phyloP scores from a whole-genome alignment of 306 rosid genomes.

The Medicago ruthenica region DNA sequence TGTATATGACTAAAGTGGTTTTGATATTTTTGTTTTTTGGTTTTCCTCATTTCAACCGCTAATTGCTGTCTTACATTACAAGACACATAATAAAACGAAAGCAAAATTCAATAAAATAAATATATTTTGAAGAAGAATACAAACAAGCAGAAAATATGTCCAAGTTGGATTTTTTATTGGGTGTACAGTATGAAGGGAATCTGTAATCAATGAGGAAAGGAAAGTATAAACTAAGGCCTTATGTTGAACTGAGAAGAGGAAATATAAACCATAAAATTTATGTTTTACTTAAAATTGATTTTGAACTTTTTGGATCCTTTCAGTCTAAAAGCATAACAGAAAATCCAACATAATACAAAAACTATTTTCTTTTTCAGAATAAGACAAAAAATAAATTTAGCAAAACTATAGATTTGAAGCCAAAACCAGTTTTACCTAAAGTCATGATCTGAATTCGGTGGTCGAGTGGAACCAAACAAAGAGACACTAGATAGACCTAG shows the following conservation, averaged over 20 bases:
- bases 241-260: too few species aligned
- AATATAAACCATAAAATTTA: too few species aligned
- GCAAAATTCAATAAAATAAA: neutral
- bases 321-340: neutral
- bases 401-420: neutral
- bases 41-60: constrained; percentile 14
- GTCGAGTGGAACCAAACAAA: neutral
- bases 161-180: neutral
- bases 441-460: neutral
- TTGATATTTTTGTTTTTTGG: too few species aligned
- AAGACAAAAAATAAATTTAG: neutral
- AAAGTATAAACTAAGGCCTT: too few species aligned
- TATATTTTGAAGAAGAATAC: neutral
- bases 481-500: neutral
- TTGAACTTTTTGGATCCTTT: neutral
- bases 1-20: too few species aligned
- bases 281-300: neutral
- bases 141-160: neutral
- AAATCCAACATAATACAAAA: neutral
- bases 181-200: neutral
- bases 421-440: neutral
- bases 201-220: neutral
- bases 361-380: neutral
- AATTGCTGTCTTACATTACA: constrained; percentile 28
- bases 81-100: constrained; percentile 16